Evolutionary conservation across 768 basidiomycete genomes (phyloP), one percentile per base, ranked within the genome.

Genomic region (Calvatia gigantea): DNA sequence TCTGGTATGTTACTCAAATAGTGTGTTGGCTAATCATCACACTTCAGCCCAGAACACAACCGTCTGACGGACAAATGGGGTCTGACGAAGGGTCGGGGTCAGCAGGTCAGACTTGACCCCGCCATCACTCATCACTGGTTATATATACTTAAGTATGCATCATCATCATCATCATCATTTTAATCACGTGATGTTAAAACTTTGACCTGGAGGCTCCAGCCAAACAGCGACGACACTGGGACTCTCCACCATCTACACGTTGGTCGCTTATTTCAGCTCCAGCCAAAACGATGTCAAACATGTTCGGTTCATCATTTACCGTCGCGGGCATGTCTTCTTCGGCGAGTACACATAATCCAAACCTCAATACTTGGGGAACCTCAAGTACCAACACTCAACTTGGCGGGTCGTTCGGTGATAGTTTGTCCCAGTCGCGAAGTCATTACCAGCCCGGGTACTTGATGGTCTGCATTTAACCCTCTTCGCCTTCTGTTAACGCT

Each of bases 381-480:
- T 67, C 77, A 0, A 79, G 76, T 60, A 72, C 81, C 21, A 62
- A 71, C 33, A 66, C 71, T 21, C 66, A 75, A 8, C 73, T 84
- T 17, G 69, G 76, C 3, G 68, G 76, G n/a, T 77, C 83, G 21
- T 77, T 87, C 56, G 76, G 77, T n/a, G 87, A 89, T 60, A 77
- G 82, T 12, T 76, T 91, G 49, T 79, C 84, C 7, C 87, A 88
- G 68, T 84, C 86, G 2, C 77, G 87, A 60, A 82, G 85, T 52
- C 87, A 87, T 61, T 91, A 91, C 66, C 89, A 91, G 63, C 77
- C 87, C 32, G 89, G 89, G 3, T 92, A 91, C 67, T 75, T 92
- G 51, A 81, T 92, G 85, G 89, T 90, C 45, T 56, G 83, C 6
- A 21, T 21, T 54, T 8, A 1, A 31, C 19, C 52, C 15, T 15